Evolutionary conservation across 768 basidiomycete species (phyloP), one percentile per base, ranked within the genome.

Genomic region (Butyriboletus loyo): DNA sequence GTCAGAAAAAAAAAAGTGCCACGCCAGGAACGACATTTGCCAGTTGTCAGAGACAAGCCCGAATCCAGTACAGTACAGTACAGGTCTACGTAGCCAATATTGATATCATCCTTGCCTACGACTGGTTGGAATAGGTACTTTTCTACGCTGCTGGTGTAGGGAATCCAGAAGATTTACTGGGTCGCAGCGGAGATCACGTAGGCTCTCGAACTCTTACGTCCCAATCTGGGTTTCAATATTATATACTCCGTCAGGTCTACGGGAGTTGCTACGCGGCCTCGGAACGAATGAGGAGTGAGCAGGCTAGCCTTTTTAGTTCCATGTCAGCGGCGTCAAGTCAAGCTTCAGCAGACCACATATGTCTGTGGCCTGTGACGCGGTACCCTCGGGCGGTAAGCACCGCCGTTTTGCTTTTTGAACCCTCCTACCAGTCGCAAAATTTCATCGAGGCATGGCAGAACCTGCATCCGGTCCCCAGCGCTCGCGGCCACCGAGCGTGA

Each of bases 381-480:
- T 57, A 30, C 27, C 52, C 31, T 32, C 48, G 30, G 45, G 52
- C 45, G 55, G 64, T 60, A 54, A 49, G 62, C 38, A 37, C 62
- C 50, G 50, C 37, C 72, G 64, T 22, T 67, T 71, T 17, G 61
- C 57, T 48, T 64, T 68, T 34, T 62, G 61, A 50, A 48, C 46
- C 22, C 59, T 57, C 22, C 65, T 59, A 24, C 73, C 74, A n/a
- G 42, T 31, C 48, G 19, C 55, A 54, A 52, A 49, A 14, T 42
- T 49, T 54, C 52, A 32, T 68, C 71, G 28, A 50, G 17, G 8
- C 50, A 58, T 57, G 61, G 46, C 50, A 72, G 71, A 71, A 31
- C 63, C 73, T 28, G 58, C 65, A 4, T 68, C 75, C 6, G 73
- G 66, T 14, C 69, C 72, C 22, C 68, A 73, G 17, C 72, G 74